Conservation (phyloP, 495 filamentous ascomycete species). For the Saxophila tyrrhenica region DNA sequence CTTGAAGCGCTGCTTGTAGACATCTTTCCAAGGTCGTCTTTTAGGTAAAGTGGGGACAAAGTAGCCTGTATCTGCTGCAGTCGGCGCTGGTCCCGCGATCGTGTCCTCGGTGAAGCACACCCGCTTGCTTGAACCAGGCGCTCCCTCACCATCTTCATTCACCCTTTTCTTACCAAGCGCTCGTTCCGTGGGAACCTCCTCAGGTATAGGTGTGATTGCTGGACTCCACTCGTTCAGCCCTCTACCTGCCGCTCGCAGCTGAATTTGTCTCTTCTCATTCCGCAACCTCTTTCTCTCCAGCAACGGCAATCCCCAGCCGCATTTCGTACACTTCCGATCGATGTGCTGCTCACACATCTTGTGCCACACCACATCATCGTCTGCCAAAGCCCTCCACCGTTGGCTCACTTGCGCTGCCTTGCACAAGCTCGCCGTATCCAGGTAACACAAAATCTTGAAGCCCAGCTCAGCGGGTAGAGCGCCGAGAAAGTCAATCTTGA, state of each 20-base stretch:
- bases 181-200: slow-evolving; percentile 9
- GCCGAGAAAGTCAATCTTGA: slow-evolving; percentile 88
- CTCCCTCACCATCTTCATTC: background rate
- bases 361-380: slow-evolving; percentile 97
- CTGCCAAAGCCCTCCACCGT: slow-evolving; percentile 75
- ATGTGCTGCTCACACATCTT: slow-evolving; percentile 99
- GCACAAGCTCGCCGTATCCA: slow-evolving; percentile 93
- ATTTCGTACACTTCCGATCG: slow-evolving; percentile 90
- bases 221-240: slow-evolving; percentile 45
- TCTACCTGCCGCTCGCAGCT: slow-evolving; percentile 49
- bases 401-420: slow-evolving; percentile 92
- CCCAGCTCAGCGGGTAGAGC: slow-evolving; percentile 83
- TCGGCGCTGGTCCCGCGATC: slow-evolving; percentile 31
- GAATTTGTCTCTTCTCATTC: slow-evolving; percentile 78
- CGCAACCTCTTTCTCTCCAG: slow-evolving; percentile 79
- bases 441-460: slow-evolving; percentile 82
- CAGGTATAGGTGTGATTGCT: slow-evolving; percentile 37
- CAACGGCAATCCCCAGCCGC: slow-evolving; percentile 86
- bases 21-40: slow-evolving; percentile 77
- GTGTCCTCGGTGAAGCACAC: background rate
- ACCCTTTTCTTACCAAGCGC: slow-evolving; percentile 3
- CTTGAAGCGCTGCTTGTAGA: slow-evolving; percentile 79
- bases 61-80: slow-evolving; percentile 21
- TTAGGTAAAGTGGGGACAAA: slow-evolving; percentile 13
- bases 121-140: slow-evolving; percentile 8